phyloP scores from a whole-genome alignment of 1,139 yeast species.

The Magnusiomyces clavatus region DNA sequence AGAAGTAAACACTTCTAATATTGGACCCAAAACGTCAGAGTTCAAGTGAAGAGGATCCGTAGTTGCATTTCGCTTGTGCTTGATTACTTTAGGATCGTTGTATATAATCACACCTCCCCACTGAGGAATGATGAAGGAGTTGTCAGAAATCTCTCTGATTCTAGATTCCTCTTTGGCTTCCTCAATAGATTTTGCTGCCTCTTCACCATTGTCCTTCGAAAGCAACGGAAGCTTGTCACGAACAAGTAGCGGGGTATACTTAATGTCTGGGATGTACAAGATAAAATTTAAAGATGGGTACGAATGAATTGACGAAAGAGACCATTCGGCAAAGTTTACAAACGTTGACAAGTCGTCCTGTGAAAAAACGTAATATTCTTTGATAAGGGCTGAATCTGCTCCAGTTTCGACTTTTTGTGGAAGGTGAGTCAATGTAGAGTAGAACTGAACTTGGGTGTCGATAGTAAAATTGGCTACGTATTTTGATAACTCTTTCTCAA shows the following conservation, averaged over 20 bases:
- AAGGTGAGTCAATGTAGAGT: conserved; percentile 38
- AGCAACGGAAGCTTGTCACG: no score
- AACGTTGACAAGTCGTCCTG: conserved; percentile 53
- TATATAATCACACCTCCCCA: conserved; percentile 60
- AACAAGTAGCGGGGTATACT: conserved; percentile 36
- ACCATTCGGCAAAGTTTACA: conserved; percentile 75
- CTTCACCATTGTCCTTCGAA: no score
- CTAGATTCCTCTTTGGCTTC: conserved; percentile 35
- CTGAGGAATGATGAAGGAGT: conserved; percentile 77
- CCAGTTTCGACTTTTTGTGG: conserved; percentile 23
- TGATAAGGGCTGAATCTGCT: conserved; percentile 16
- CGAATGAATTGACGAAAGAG: conserved; percentile 38
- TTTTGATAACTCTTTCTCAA: conserved; percentile 37
- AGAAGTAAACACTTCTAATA: conserved; percentile 62
- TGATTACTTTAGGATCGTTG: conserved; percentile 18
- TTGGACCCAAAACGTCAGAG: conserved; percentile 44
- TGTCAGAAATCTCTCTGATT: conserved; percentile 29
- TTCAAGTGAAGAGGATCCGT: conserved; percentile 27
- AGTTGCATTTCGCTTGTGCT: conserved; percentile 9
- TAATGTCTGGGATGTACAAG: conserved; percentile 51
- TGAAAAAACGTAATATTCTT: conserved; percentile 20
- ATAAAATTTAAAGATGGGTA: conserved; percentile 66
- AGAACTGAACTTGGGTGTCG: conserved; percentile 73
- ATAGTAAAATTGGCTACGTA: conserved; percentile 63
- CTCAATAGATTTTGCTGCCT: no score